phyloP scores from a whole-genome alignment of 805 yeast species.

The Jamesozyma spencerorum region DNA sequence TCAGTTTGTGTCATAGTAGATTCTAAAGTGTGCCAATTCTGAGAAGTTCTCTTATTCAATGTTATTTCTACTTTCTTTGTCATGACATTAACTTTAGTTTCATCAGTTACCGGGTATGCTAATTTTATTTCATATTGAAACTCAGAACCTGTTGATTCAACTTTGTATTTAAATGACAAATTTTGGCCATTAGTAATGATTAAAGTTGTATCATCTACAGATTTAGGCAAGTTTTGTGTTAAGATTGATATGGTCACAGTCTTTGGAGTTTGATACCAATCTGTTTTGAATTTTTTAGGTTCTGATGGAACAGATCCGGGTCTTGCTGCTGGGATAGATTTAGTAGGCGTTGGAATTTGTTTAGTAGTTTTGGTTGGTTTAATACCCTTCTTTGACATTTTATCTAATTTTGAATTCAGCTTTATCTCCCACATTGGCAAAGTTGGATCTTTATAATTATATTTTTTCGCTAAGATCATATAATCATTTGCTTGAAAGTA shows the following conservation, averaged over 20 bases:
- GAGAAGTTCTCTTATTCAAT: slow-evolving; percentile 36
- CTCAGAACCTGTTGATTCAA: slow-evolving; percentile 36
- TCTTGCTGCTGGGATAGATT: neutral
- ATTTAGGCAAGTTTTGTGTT: slow-evolving; percentile 50
- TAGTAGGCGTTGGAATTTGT: neutral
- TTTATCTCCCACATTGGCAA: slow-evolving; percentile 37
- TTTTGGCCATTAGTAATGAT: slow-evolving; percentile 33
- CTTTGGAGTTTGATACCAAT: slow-evolving; percentile 62
- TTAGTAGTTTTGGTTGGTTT: neutral
- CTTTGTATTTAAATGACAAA: slow-evolving; percentile 21
- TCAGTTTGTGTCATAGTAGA: neutral
- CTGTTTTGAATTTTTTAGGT: slow-evolving; percentile 36
- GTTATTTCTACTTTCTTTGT: slow-evolving; percentile 67
- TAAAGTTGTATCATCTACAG: slow-evolving; percentile 31
- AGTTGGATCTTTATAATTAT: slow-evolving; percentile 38
- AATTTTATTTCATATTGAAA: slow-evolving; percentile 52
- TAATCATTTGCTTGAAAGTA: slow-evolving; percentile 34
- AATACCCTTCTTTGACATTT: slow-evolving; percentile 5
- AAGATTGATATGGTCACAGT: slow-evolving; percentile 60
- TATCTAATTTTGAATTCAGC: slow-evolving; percentile 14
- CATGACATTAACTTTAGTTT: slow-evolving; percentile 43
- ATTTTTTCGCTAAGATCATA: slow-evolving; percentile 36
- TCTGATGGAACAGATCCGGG: neutral
- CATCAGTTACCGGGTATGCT: slow-evolving; percentile 37
- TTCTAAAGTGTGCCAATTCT: slow-evolving; percentile 45